A percentile compares a stretch with the other conserved stretches of the same genome.
phyloP scores from a whole-genome alignment of 2,329 filamentous ascomycete species.

The Ascochyta rabiei region DNA sequence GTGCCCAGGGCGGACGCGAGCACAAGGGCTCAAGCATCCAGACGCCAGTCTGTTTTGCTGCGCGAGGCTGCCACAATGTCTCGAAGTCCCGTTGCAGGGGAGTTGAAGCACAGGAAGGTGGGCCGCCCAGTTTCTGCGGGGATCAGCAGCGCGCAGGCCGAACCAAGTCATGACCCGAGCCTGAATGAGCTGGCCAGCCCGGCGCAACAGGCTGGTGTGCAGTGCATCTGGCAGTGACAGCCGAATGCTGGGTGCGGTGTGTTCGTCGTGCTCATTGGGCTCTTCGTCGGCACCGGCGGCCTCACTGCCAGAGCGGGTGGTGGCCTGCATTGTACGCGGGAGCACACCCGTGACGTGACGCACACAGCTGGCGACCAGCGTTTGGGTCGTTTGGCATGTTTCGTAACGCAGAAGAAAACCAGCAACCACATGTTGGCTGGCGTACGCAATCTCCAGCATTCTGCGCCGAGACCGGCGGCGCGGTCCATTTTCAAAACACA shows the following conservation, averaged over 20 bases:
- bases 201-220: conserved; percentile 11
- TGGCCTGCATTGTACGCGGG: conserved; percentile 9
- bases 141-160: conserved; percentile 32
- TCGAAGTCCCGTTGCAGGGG: conserved; percentile 18
- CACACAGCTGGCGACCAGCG: conserved; percentile 43
- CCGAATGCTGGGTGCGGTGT: conserved; percentile 23
- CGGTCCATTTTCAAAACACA: conserved; percentile 39
- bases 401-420: conserved; percentile 37
- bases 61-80: conserved; percentile 42
- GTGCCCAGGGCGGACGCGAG: conserved; percentile 6
- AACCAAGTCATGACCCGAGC: conserved; percentile 35
- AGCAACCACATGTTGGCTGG: conserved; percentile 12
- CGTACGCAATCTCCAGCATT: conserved; percentile 36
- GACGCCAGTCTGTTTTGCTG: conserved; percentile 21
- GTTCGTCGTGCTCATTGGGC: conserved; percentile 4
- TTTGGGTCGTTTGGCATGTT: conserved; percentile 37
- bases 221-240: conserved; percentile 18
- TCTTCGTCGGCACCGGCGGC: conserved; percentile 24
- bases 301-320: conserved; percentile 21
- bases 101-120: conserved; percentile 12
- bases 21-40: conserved; percentile 10
- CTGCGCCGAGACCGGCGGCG: conserved; percentile 27
- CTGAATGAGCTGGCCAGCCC: conserved; percentile 30
- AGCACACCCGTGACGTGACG: conserved; percentile 30
- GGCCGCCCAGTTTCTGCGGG: conserved; percentile 33